These are phyloP conservation scores for Pyrenochaeta sp. DNA, from an alignment of 2,329 filamentous ascomycete species.

Conservation along the genomic window DNA sequence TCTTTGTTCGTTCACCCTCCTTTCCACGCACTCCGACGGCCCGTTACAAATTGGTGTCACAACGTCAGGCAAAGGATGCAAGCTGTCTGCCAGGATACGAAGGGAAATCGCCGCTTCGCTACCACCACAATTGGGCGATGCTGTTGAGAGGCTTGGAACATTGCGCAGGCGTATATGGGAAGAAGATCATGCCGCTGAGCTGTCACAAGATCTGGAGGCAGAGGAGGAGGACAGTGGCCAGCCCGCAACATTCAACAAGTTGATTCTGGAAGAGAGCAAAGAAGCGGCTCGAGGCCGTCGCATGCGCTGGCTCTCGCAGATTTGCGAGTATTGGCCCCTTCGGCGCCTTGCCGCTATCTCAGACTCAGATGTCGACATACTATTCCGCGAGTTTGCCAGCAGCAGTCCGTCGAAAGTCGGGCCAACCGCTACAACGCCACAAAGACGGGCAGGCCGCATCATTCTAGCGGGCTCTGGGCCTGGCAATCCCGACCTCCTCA, in stretches of 20 bases:
- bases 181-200: constrained; percentile 60
- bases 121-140: constrained; percentile 76
- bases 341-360: constrained; percentile 79
- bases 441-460: constrained; percentile 68
- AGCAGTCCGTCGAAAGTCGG: constrained; percentile 47
- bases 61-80: constrained; percentile 93
- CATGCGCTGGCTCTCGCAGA: constrained; percentile 92
- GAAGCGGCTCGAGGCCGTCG: constrained; percentile 79
- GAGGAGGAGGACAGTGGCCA: constrained; percentile 75
- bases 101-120: constrained; percentile 85
- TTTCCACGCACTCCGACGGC: constrained; percentile 88
- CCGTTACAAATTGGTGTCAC: constrained; percentile 95
- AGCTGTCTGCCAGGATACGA: constrained; percentile 86
- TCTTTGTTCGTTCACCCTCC: constrained; percentile 87
- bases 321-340: constrained; percentile 98
- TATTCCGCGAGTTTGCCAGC: constrained; percentile 75
- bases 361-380: constrained; percentile 77
- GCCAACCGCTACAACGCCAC: constrained; percentile 25
- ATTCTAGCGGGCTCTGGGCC: constrained; percentile 92
- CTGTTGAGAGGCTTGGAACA: constrained; percentile 78
- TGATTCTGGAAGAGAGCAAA: constrained; percentile 77
- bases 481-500: constrained; percentile 90
- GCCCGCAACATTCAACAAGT: constrained; percentile 80
- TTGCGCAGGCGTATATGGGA: constrained; percentile 53
- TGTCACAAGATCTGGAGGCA: constrained; percentile 55